Conservation (phyloP, 768 basidiomycete species). For the Rhizopogon vinicolor region DNA sequence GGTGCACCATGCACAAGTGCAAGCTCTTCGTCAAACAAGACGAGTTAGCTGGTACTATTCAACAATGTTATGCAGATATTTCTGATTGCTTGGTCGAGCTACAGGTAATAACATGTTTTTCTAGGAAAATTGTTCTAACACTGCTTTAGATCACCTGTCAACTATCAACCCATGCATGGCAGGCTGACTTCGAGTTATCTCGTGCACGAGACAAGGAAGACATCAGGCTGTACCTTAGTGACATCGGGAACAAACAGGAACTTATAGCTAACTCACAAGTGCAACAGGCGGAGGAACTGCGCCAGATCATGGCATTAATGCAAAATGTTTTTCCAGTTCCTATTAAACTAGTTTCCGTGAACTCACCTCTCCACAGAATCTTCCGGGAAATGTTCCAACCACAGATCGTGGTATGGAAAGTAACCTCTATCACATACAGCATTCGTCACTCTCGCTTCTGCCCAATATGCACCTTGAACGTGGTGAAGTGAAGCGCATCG, state of each 20-base stretch:
- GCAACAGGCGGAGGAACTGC: slow-evolving; percentile 32
- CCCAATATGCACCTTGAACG: slow-evolving; percentile 46
- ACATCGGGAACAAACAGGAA: slow-evolving; percentile 36
- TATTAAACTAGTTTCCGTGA: slow-evolving; percentile 5
- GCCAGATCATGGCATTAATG: slow-evolving; percentile 43
- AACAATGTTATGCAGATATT: slow-evolving; percentile 40
- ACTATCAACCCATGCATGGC: slow-evolving; percentile 45
- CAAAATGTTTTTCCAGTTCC: slow-evolving; percentile 33
- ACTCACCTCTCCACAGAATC: slow-evolving; percentile 15
- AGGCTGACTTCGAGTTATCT: slow-evolving; percentile 35
- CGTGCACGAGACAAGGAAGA: slow-evolving; percentile 39
- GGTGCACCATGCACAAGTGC: slow-evolving; percentile 35
- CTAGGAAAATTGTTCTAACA: slow-evolving; percentile 4
- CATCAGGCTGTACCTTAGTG: slow-evolving; percentile 37
- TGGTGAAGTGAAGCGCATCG: slow-evolving; percentile 48
- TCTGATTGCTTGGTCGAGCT: slow-evolving; percentile 43
- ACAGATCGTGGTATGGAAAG: slow-evolving; percentile 40
- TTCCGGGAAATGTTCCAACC: slow-evolving; percentile 9
- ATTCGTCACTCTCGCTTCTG: slow-evolving; percentile 39
- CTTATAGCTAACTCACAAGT: slow-evolving; percentile 29
- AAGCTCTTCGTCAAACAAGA: slow-evolving; percentile 43
- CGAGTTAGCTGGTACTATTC: slow-evolving; percentile 40
- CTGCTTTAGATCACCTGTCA: slow-evolving; percentile 38
- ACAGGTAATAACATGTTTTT: slow-evolving; percentile 29
- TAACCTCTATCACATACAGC: slow-evolving; percentile 49